Evolutionary conservation across 768 basidiomycete species (phyloP).

Genomic region (Candolleomyces efflorescens): DNA sequence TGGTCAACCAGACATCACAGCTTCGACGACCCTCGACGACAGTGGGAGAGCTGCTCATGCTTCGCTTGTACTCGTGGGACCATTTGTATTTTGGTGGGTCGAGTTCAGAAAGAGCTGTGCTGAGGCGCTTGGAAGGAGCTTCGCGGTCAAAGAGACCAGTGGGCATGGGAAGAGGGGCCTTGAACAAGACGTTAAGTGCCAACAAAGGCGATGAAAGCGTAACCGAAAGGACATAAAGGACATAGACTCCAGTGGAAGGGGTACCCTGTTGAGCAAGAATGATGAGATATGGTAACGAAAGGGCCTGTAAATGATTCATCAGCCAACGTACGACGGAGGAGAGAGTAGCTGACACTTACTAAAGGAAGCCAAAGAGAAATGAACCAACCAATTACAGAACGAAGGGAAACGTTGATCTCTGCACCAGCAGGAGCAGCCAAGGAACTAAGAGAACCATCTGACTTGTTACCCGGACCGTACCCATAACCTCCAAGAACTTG

Average conservation of each 20-base stretch:
- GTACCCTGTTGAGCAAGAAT: slow-evolving; percentile 33
- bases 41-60: slow-evolving; percentile 58
- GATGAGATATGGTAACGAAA: slow-evolving; percentile 62
- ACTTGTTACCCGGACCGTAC: slow-evolving; percentile 39
- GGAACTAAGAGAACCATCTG: slow-evolving; percentile 51
- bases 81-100: slow-evolving; percentile 32
- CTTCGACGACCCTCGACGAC: slow-evolving; percentile 69
- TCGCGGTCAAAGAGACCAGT: slow-evolving; percentile 55
- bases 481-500: slow-evolving; percentile 70
- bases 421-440: slow-evolving; percentile 39
- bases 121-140: slow-evolving; percentile 28
- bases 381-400: slow-evolving; percentile 59
- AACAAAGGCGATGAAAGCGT: slow-evolving; percentile 66
- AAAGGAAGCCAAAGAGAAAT: slow-evolving; percentile 65
- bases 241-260: slow-evolving; percentile 35
- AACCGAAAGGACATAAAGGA: slow-evolving; percentile 59
- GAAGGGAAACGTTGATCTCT: slow-evolving; percentile 52
- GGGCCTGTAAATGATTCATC: slow-evolving; percentile 32
- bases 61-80: slow-evolving; percentile 59
- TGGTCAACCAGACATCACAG: slow-evolving; percentile 70
- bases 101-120: slow-evolving; percentile 37
- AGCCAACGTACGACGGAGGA: background rate
- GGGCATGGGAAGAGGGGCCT: slow-evolving; percentile 64
- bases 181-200: slow-evolving; percentile 55
- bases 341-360: slow-evolving; percentile 36